Evolutionary conservation across 2,329 filamentous ascomycete genomes (phyloP), one percentile per base, ranked within the genome.

Genomic region (Talaromyces sp.): DNA sequence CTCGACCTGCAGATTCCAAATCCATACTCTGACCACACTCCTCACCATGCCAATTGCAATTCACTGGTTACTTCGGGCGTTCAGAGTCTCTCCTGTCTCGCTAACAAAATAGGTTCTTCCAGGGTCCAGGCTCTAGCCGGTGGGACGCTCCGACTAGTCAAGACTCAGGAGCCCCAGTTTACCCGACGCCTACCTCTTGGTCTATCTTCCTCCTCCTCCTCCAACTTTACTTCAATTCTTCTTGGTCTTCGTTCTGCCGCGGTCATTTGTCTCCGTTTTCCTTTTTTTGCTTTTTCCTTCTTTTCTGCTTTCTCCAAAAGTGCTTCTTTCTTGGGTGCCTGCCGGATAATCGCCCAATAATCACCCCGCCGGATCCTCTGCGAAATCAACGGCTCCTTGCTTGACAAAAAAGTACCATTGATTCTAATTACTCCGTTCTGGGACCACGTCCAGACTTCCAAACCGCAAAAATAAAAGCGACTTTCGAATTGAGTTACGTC

Each of bases 41-140:
- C 13, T 35, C 24, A 33, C 49, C 24, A 52, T 52, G 49, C 24
- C 49, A 19, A 13, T 54, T n/a, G 31, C 31, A 9, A 35, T 54
- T 54, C 50, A 37, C 50, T n/a, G 50, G 33, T 56, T 27, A 22
- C 52, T 14, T 39, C 52, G 52, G 33, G 50, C 10, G n/a, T 39
- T 39, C 52, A 22, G 27, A 50, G 47, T 50, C 3, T 43, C 39
- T 43, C 39, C 14, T 14, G 27, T 31, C 27, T 10, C 14, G 9
- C 13, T 52, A 39, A 14, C 35, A 41, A 24, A 35, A 24, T 41
- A 57, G 11, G n/a, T 41, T 22, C 13, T 37, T 27, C 37, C 37
- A 45, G 56, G 56, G 56, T 59, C 56, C 56, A 59, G 56, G 35
- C 56, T 59, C 56, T 8, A 56, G n/a, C 11, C 19, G 33, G 14